phyloP scores from a whole-genome alignment of 2,329 filamentous ascomycete genomes.

The Penicillium psychrosexuale region DNA sequence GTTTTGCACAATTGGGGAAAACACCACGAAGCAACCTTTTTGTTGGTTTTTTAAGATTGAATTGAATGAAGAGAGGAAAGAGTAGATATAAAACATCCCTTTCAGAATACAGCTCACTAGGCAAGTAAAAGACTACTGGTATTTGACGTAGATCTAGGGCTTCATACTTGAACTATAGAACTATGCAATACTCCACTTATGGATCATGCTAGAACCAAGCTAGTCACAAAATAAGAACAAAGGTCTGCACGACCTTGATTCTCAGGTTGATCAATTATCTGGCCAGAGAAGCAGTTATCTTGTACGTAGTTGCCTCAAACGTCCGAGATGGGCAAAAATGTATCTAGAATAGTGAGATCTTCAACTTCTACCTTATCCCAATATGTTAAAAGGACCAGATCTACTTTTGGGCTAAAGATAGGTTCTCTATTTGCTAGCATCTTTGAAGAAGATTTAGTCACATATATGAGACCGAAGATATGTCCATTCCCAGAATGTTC shows the following conservation, averaged over 20 bases:
- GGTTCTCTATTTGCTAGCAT: not conserved
- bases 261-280: not conserved
- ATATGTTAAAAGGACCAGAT: not conserved
- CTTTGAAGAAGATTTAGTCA: not conserved
- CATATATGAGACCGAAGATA: not conserved
- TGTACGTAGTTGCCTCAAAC: not conserved
- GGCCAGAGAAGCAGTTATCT: not conserved
- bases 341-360: not conserved
- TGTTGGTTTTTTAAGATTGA: not conserved
- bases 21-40: not conserved
- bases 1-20: not conserved
- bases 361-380: not conserved
- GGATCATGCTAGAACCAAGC: not conserved
- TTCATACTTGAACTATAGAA: not conserved
- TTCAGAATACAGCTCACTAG: not conserved
- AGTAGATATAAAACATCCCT: not conserved
- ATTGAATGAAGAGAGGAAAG: not conserved
- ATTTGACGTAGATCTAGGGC: not conserved
- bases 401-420: too few relatives aligned
- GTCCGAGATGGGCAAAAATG: not conserved
- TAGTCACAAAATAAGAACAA: not conserved
- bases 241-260: not conserved
- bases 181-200: not conserved
- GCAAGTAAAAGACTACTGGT: not conserved
- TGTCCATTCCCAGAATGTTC: not conserved